These are phyloP conservation scores for Candida chilensis DNA, from an alignment of 805 yeast genomes.

Conservation along the genomic window DNA sequence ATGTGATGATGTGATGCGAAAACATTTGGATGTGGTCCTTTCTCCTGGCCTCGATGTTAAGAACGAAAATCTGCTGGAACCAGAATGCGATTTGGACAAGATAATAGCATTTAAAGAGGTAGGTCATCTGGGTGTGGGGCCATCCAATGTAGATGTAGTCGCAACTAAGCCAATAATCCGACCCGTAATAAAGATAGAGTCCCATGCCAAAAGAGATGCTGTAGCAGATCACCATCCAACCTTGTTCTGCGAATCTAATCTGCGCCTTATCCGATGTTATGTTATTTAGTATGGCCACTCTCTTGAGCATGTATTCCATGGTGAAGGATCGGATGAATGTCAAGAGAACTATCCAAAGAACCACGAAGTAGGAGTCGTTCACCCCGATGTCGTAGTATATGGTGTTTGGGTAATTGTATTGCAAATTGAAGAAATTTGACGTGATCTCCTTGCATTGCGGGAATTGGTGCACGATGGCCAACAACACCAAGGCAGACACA, in stretches of 20 bases:
- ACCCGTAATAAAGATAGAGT: constrained; percentile 40
- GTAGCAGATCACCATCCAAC: constrained; percentile 67
- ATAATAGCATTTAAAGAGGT: constrained; percentile 57
- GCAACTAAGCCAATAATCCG: constrained; percentile 51
- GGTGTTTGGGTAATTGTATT: constrained; percentile 18
- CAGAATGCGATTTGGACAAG: constrained; percentile 67
- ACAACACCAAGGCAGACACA: constrained; percentile 6
- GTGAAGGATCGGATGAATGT: constrained; percentile 50
- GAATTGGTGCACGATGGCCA: constrained; percentile 12
- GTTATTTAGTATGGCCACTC: constrained; percentile 38
- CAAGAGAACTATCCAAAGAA: constrained; percentile 44
- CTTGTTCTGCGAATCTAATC: constrained; percentile 78
- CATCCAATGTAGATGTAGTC: constrained; percentile 56
- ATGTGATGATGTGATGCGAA: constrained; percentile 79
- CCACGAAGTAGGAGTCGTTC: constrained; percentile 45
- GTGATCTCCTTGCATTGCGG: constrained; percentile 15
- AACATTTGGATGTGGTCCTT: constrained; percentile 86
- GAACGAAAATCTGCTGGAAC: constrained; percentile 71
- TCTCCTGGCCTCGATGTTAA: constrained; percentile 70
- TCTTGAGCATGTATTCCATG: constrained; percentile 49
- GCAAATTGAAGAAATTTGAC: constrained; percentile 28
- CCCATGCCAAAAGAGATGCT: constrained; percentile 48
- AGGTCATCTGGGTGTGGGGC: constrained; percentile 61
- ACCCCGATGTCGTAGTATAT: constrained; percentile 43
- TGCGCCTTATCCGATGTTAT: constrained; percentile 42